Percentiles rank a stretch among this genome's conserved stretches.
These are phyloP conservation scores for Cladosporium halotolerans DNA, from an alignment of 2,329 filamentous ascomycete species.

Conservation along the genomic window DNA sequence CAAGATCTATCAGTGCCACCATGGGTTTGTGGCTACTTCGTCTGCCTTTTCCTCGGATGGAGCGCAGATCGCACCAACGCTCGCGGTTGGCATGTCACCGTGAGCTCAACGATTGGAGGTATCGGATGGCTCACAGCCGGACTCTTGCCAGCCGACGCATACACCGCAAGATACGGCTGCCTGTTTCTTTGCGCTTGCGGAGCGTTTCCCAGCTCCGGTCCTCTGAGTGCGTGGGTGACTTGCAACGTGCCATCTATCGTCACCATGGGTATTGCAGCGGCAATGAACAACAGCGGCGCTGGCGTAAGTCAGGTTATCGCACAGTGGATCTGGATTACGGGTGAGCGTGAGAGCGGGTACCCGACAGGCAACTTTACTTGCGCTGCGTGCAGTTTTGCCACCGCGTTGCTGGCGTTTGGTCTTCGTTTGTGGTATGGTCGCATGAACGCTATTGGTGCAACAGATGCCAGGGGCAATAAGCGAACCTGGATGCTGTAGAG, in stretches of 20 bases:
- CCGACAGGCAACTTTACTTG: slow-evolving; percentile 38
- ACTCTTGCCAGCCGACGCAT: slow-evolving; percentile 21
- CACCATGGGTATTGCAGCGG: slow-evolving; percentile 33
- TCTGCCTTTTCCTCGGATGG: slow-evolving; percentile 26
- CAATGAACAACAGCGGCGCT: slow-evolving; percentile 32
- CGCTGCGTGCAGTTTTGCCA: slow-evolving; percentile 33
- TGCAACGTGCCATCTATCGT: slow-evolving; percentile 34
- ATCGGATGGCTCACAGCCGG: slow-evolving; percentile 23
- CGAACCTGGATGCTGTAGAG: slow-evolving; percentile 21
- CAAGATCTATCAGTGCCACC: slow-evolving; percentile 22
- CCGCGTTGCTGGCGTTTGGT: slow-evolving; percentile 21
- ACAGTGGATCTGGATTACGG: slow-evolving; percentile 36
- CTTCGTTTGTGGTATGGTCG: slow-evolving; percentile 26
- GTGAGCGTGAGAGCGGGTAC: slow-evolving; percentile 28
- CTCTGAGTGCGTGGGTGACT: slow-evolving; percentile 35
- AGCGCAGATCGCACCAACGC: slow-evolving; percentile 20
- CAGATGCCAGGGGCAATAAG: slow-evolving; percentile 21
- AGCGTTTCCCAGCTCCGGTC: slow-evolving; percentile 33
- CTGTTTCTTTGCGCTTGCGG: slow-evolving; percentile 34
- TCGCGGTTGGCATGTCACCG: slow-evolving; percentile 21
- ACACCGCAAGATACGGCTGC: slow-evolving; percentile 31
- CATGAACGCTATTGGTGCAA: slow-evolving; percentile 21
- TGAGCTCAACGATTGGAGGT: slow-evolving; percentile 19
- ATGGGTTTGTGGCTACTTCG: slow-evolving; percentile 29
- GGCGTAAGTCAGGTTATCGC: slow-evolving; percentile 36